phyloP scores from a whole-genome alignment of 306 rosid species.

The Cucurbita pepo region DNA sequence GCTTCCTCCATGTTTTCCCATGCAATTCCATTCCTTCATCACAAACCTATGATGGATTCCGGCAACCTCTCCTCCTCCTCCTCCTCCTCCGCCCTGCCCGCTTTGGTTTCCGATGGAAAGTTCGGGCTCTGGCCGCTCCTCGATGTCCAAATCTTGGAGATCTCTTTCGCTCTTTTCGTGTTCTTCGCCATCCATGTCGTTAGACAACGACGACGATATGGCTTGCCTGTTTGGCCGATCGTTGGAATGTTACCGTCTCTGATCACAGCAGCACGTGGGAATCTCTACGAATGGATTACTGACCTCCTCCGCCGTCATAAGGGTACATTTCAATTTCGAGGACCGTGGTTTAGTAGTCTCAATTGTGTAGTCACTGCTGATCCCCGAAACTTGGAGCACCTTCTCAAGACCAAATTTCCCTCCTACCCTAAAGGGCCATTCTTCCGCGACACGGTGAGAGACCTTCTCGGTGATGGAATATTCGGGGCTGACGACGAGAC shows the following conservation, averaged over 20 bases:
- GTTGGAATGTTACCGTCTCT: conserved; percentile 80
- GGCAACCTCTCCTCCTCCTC: conserved; percentile 13
- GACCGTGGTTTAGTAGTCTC: conserved; percentile 58
- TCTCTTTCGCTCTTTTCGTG: conserved; percentile 33
- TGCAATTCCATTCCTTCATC: neutral
- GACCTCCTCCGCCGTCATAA: conserved; percentile 26
- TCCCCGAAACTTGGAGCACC: conserved; percentile 72
- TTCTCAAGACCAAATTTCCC: conserved; percentile 65
- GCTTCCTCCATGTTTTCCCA: neutral
- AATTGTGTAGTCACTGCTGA: conserved; percentile 55
- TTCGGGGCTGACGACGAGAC: conserved; percentile 64
- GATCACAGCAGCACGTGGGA: conserved; percentile 16
- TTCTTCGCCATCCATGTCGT: conserved; percentile 50
- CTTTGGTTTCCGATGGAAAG: conserved; percentile 15
- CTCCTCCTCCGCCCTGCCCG: conserved; percentile 10
- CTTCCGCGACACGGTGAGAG: conserved; percentile 47
- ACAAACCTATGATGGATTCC: neutral
- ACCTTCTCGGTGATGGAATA: conserved; percentile 73
- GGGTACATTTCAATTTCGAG: conserved; percentile 52
- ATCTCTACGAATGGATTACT: conserved; percentile 59
- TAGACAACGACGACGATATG: conserved; percentile 42
- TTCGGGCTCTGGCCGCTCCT: neutral
- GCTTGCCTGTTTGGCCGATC: conserved; percentile 58
- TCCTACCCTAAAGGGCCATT: conserved; percentile 60
- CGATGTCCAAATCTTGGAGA: conserved; percentile 40